Evolutionary conservation across 2,329 filamentous ascomycete genomes (phyloP), one percentile per base, ranked within the genome.

Genomic region (Magnaporthiopsis incrustans): DNA sequence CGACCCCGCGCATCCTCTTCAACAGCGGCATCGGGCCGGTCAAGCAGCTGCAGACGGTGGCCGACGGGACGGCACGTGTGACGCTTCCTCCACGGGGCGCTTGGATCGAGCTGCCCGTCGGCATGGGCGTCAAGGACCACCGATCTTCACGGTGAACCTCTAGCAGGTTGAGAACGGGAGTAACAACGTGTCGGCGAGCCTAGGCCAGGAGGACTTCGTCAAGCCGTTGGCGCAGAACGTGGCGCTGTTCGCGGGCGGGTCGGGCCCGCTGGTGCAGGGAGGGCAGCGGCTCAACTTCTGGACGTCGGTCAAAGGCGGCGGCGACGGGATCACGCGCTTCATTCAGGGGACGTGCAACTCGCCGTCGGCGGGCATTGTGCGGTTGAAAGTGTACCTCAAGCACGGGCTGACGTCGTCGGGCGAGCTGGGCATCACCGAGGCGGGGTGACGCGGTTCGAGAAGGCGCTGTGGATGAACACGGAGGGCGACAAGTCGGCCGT

Each of bases 311-410:
- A 75, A 76, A 26, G 61, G 44, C 66, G 74, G 73, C 50, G 74
- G 75, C n/a, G 74, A 76, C 35, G 78, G 78, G 4, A 70, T 69
- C 30, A 75, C 72, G 57, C 71, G 73, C n/a, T 73, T 72, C 67
- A 65, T 77, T 60, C 76, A 82, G 70, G 81, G 78, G 53, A 82
- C 80, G 12, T 79, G 77, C 71, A 77, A 77, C 66, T 74, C 77
- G 0, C 71, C 77, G 1, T 74, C 76, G 18, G 70, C 75, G 50
- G 77, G 78, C 59, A 72, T 77, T 33, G 72, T 83, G 64, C 77
- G 76, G 44, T 74, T 79, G 61, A 78, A 81, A 69, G 73, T 82
- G 8, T 83, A 82, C 73, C 76, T 84, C 26, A 82, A 77, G 25
- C 80, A 82, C 57, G 79, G 80, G 25, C 76, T 79, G 4, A 78